Evolutionary conservation across 2,329 filamentous ascomycete species (phyloP), one percentile per base, ranked within the genome.

Genomic region (Fusarium sambucinum): DNA sequence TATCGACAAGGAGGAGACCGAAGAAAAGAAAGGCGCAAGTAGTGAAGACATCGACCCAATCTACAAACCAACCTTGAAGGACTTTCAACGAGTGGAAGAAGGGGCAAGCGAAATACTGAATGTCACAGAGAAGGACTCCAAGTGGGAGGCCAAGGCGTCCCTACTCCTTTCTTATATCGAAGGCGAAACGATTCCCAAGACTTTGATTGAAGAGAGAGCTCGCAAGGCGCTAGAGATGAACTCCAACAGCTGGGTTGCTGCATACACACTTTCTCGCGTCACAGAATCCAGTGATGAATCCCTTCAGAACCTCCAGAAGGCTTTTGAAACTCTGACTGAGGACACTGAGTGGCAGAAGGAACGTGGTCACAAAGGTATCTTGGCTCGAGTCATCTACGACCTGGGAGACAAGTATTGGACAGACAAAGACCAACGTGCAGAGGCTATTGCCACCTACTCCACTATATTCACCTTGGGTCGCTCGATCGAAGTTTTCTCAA

Each of bases 341-440:
- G 51, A 54, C 10, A 46, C 3, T 3, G 40, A 54, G 23, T 54
- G 40, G 30, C 40, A 35, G 13, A 46, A 6, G 6, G 8, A 54
- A n/a, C 30, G 21, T 3, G 23, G 38, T 2, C 40, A 54, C 30
- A 46, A 21, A 23, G 29, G 53, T 1, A 55, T 52, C 7, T 2
- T 55, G 4, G 45, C 53, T 6, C 27, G 33, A 19, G 11, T 33
- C 11, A 55, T 51, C 14, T 55, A 52, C 5, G 47, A 17, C 21
- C 33, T 55, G 9, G 45, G 45, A 2, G 33, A 55, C 7, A 55
- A 40, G 2, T 51, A 33, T 13, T 55, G 53, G 53, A 27, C 8
- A 27, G 19, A 51, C 25, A 17, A 19, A 2, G 21, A 51, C 6
- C 6, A 23, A 5, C 27, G 16, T 4, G 45, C 40, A 3, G 5